phyloP scores from a whole-genome alignment of 2,329 filamentous ascomycete genomes.

The Lecanicillium sp. region DNA sequence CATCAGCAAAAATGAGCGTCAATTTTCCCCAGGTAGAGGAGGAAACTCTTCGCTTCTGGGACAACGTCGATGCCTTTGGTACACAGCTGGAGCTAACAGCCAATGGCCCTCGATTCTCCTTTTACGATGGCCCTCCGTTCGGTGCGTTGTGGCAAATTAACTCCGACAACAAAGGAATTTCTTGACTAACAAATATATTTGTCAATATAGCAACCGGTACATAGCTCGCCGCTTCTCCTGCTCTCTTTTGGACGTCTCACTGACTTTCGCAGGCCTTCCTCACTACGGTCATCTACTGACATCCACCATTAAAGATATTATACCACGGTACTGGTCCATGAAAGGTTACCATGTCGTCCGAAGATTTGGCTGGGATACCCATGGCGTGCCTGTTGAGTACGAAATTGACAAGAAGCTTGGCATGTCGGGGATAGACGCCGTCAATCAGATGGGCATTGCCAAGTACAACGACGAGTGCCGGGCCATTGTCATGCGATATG shows the following conservation, averaged over 20 bases:
- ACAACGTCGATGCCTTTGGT: slow-evolving; percentile 13
- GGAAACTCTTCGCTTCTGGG: slow-evolving; percentile 12
- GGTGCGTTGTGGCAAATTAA: not conserved
- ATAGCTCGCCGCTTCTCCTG: too few relatives aligned
- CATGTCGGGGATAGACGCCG: slow-evolving; percentile 72
- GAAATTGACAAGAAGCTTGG: slow-evolving; percentile 89
- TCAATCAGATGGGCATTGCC: slow-evolving; percentile 70
- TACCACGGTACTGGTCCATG: slow-evolving; percentile 88
- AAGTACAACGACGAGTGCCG: slow-evolving; percentile 81
- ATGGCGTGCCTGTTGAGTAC: slow-evolving; percentile 81
- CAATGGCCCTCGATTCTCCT: slow-evolving; percentile 71
- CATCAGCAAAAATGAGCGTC: slow-evolving; percentile 1
- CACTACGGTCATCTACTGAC: slow-evolving; percentile 59
- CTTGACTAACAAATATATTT: not conserved
- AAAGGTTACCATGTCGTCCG: slow-evolving; percentile 80
- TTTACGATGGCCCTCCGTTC: slow-evolving; percentile 76
- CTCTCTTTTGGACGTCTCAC: too few relatives aligned
- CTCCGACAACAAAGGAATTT: not conserved
- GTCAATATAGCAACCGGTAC: not conserved
- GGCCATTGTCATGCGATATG: slow-evolving; percentile 80
- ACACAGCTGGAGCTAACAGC: slow-evolving; percentile 49
- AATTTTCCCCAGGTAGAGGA: slow-evolving; percentile 14
- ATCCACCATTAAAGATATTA: slow-evolving; percentile 88
- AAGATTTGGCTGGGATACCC: slow-evolving; percentile 30
- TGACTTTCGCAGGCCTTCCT: slow-evolving; percentile 15